phyloP scores from a whole-genome alignment of 345 rosid species.

The Ailanthus altissimus region DNA sequence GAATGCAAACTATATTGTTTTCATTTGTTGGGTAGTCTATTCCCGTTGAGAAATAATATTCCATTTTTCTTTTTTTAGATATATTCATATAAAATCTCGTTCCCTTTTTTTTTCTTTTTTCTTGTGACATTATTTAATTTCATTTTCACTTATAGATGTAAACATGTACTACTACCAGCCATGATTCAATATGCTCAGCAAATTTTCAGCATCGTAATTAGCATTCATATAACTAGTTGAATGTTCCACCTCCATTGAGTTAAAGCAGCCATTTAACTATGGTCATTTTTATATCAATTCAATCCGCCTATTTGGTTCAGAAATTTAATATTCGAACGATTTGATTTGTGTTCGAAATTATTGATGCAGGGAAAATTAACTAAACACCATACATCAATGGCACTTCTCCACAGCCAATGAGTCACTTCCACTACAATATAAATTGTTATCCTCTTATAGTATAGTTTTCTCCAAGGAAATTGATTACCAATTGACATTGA shows the following conservation, averaged over 20 bases:
- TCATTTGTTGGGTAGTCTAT: too few relatives aligned
- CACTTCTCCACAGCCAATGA: not conserved
- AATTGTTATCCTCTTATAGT: not conserved
- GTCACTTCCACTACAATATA: not conserved
- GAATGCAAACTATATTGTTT: too few relatives aligned
- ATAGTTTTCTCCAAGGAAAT: too few relatives aligned
- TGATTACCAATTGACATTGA: not conserved
- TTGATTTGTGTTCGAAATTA: not conserved
- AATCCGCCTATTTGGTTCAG: conserved; percentile 1
- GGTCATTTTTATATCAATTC: not conserved
- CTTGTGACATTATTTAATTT: not conserved
- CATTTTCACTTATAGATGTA: too few relatives aligned
- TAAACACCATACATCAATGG: not conserved
- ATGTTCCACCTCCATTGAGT: not conserved
- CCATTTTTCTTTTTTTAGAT: too few relatives aligned
- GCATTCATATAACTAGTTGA: not conserved
- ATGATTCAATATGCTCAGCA: too few relatives aligned
- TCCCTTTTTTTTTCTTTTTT: too few relatives aligned
- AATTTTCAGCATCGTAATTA: not conserved
- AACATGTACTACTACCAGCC: too few relatives aligned
- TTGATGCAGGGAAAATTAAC: not conserved
- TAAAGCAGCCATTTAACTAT: not conserved
- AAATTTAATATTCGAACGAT: conserved; percentile 11
- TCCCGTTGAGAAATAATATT: too few relatives aligned
- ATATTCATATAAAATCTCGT: not conserved